Base-by-base conservation (phyloP, 164 flowering plant genomes). In the Vitis amurensis region DNA sequence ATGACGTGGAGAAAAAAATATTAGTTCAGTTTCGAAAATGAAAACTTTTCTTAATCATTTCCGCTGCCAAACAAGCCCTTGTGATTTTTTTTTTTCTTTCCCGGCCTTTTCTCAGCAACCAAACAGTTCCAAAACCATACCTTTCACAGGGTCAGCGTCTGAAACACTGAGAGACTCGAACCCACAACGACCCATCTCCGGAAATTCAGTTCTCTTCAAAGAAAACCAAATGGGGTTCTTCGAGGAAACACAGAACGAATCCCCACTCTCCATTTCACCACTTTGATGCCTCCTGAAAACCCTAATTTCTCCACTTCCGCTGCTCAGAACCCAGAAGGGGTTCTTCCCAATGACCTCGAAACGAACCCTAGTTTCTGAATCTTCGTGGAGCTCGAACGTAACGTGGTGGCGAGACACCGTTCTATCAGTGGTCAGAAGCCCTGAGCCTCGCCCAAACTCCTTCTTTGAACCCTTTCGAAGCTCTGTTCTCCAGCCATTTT, bases 401-500 rank as follows among this genome's bases (percentile, higher is more conserved):
- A 90, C 59, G 71, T 94, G 98, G 48, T 75, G 86, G 12, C 95
- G 94, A 19, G 98, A 92, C 49, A 94, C 84, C 1, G 90, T 82
- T 72, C 76, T 73, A 76, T 91, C 97, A 5, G 71, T 63, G 61
- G 87, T 53, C 37, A 55, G 27, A 66, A 79, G 78, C 7, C 85
- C 84, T 0, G 47, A 49, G 1, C 80, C 87, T 82, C 98, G 79
- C 1, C 98, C 98, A 49, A 90, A 70, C 52, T 75, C 79, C 10
- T 64, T 62, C 66, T 61, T 76, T 3, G 73, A 68, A 23, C 73
- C 79, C 2, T 69, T 65, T n/a, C 68, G 9, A 9, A 92, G 68
- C 12, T 6, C 13, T 60, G 80, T 27, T 64, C 37, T 85, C 2
- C 85, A 76, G 9, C 89, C 93, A 44, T 86, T 87, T 79, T 80